These are phyloP conservation scores for Cordyceps cateniannulata DNA, from an alignment of 2,329 filamentous ascomycete genomes.

Conservation along the genomic window DNA sequence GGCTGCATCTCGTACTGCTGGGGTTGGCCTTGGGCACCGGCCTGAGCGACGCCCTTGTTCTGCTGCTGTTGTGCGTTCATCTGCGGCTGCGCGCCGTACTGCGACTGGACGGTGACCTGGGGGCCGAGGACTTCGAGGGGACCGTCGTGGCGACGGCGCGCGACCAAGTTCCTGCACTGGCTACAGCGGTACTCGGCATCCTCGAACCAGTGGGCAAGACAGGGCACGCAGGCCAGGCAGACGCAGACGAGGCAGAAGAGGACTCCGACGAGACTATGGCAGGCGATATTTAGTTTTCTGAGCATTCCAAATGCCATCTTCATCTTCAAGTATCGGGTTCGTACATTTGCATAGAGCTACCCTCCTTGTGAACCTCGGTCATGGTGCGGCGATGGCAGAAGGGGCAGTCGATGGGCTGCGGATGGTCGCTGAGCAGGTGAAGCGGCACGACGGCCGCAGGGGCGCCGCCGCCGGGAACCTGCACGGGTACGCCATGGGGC, in stretches of 20 bases:
- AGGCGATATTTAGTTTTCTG: background rate
- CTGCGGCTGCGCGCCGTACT: constrained; percentile 16
- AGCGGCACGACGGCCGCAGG: constrained; percentile 18
- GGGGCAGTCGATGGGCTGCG: constrained; percentile 26
- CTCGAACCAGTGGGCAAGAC: constrained; percentile 27
- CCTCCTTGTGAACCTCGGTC: constrained; percentile 19
- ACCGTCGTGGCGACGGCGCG: constrained; percentile 18
- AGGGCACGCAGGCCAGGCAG: constrained; percentile 26
- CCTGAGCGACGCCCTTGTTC: background rate
- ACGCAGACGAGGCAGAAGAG: constrained; percentile 26
- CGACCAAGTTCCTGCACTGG: constrained; percentile 24
- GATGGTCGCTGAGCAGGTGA: constrained; percentile 19
- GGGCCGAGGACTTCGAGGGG: constrained; percentile 20
- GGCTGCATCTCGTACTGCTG: constrained; percentile 11
- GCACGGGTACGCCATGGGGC: background rate
- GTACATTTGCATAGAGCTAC: constrained; percentile 23
- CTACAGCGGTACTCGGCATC: constrained; percentile 24
- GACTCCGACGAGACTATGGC: constrained; percentile 21
- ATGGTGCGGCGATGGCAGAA: constrained; percentile 22
- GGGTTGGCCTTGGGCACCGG: background rate
- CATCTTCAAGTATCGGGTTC: background rate
- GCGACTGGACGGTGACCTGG: constrained; percentile 13
- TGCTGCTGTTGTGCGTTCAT: constrained; percentile 9
- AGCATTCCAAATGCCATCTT: no score
- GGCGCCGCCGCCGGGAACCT: background rate